A percentile compares a stretch with the other conserved stretches of the same genome.
Conservation (phyloP, 2,329 filamentous ascomycete genomes). For the Hyphodiscus sp. region DNA sequence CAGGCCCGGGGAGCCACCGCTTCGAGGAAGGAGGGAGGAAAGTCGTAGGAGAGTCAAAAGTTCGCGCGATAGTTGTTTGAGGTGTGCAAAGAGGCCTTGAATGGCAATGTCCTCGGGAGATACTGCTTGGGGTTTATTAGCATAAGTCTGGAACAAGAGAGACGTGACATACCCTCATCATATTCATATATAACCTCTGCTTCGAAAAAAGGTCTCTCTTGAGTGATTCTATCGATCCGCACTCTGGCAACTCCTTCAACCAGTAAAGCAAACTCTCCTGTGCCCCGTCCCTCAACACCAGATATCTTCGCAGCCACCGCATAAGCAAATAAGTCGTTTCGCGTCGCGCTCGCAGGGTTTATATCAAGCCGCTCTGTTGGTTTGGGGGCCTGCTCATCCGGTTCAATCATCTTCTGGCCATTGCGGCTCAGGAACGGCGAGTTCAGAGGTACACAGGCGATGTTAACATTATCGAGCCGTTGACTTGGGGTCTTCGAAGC, state of each 20-base stretch:
- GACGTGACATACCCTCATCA: conserved; percentile 52
- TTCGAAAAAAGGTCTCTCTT: conserved; percentile 82
- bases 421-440: conserved; percentile 68
- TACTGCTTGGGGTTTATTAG: conserved; percentile 21
- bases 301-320: conserved; percentile 76
- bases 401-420: conserved; percentile 69
- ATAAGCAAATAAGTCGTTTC: conserved; percentile 72
- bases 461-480: conserved; percentile 61
- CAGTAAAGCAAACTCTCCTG: conserved; percentile 72
- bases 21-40: conserved; percentile 73
- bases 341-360: conserved; percentile 53
- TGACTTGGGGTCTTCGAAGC: conserved; percentile 60
- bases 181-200: conserved; percentile 66
- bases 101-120: conserved; percentile 54
- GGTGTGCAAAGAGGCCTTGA: conserved; percentile 65
- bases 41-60: conserved; percentile 78
- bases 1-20: conserved; percentile 55
- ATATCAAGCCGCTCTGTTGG: conserved; percentile 34
- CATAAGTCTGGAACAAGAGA: neutral
- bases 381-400: conserved; percentile 43
- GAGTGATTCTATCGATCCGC: conserved; percentile 63
- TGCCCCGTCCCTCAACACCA: conserved; percentile 68
- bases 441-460: conserved; percentile 81
- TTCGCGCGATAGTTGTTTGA: conserved; percentile 82
- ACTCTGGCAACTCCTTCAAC: conserved; percentile 82